These are phyloP conservation scores for Leonotis leonurus DNA, from an alignment of 257 asterid species.

Conservation along the genomic window DNA sequence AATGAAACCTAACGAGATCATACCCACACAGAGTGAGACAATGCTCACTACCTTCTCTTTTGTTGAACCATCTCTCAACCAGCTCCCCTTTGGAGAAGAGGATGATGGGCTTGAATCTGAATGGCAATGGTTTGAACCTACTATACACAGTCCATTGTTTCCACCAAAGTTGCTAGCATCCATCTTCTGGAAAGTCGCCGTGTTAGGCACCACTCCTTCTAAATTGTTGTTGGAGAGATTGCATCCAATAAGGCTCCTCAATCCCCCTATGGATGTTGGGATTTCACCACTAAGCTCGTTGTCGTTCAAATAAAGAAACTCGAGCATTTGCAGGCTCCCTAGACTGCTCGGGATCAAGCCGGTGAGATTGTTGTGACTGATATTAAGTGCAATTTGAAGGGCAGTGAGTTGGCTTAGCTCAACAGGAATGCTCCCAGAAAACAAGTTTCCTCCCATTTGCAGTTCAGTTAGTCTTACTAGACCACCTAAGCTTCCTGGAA, in stretches of 20 bases:
- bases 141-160: slow-evolving; percentile 46
- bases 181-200: slow-evolving; percentile 59
- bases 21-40: slow-evolving; percentile 48
- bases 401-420: slow-evolving; percentile 67
- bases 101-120: slow-evolving; percentile 24
- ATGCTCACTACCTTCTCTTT: slow-evolving; percentile 50
- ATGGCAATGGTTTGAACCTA: slow-evolving; percentile 31
- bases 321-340: slow-evolving; percentile 79
- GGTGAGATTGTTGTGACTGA: slow-evolving; percentile 57
- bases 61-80: slow-evolving; percentile 38
- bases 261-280: slow-evolving; percentile 61
- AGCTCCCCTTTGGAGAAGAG: slow-evolving; percentile 20
- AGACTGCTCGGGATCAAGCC: slow-evolving; percentile 58
- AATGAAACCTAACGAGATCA: slow-evolving; percentile 44
- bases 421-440: slow-evolving; percentile 55
- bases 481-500: slow-evolving; percentile 62
- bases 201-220: slow-evolving; percentile 62
- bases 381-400: slow-evolving; percentile 72
- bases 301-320: slow-evolving; percentile 59
- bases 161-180: slow-evolving; percentile 65
- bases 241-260: slow-evolving; percentile 63
- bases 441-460: slow-evolving; percentile 76
- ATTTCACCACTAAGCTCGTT: slow-evolving; percentile 73
- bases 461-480: slow-evolving; percentile 61
- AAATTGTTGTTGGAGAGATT: slow-evolving; percentile 74